These are phyloP conservation scores for Meredithiella fracta DNA, from an alignment of 2,329 filamentous ascomycete genomes.

Conservation along the genomic window DNA sequence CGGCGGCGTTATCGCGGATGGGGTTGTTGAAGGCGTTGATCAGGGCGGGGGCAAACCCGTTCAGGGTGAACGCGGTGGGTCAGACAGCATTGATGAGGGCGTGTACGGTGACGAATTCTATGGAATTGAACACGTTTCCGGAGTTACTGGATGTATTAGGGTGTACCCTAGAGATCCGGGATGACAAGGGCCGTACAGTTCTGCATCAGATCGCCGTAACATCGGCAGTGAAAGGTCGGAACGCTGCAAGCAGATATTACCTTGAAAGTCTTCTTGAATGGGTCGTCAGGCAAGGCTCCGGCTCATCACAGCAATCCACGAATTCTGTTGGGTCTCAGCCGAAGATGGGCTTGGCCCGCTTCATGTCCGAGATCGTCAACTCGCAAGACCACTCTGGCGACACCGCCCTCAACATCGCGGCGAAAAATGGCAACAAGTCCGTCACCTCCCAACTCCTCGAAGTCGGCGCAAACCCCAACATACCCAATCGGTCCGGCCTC, in stretches of 20 bases:
- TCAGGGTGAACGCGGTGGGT: constrained; percentile 72
- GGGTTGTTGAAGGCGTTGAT: constrained; percentile 68
- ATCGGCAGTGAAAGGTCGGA: constrained; percentile 85
- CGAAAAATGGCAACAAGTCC: constrained; percentile 78
- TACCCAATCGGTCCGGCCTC: constrained; percentile 78
- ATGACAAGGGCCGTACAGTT: constrained; percentile 78
- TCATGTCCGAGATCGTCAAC: constrained; percentile 96
- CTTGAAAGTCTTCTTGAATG: constrained; percentile 88
- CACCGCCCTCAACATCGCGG: constrained; percentile 85
- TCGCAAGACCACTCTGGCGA: constrained; percentile 87
- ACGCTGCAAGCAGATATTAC: constrained; percentile 85
- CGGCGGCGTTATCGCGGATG: constrained; percentile 77
- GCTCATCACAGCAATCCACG: constrained; percentile 25
- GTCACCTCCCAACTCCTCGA: constrained; percentile 95
- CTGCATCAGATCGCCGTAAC: constrained; percentile 93
- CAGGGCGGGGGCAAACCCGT: constrained; percentile 69
- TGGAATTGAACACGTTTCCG: constrained; percentile 79
- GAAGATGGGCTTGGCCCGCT: constrained; percentile 73
- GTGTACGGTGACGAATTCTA: constrained; percentile 83
- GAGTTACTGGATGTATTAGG: constrained; percentile 79
- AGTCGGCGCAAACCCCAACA: constrained; percentile 82
- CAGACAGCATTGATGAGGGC: constrained; percentile 90
- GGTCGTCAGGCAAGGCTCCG: constrained; percentile 69
- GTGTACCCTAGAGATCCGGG: constrained; percentile 75
- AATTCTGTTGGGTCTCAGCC: constrained; percentile 30